Evolutionary conservation across 148 eudicot species (phyloP).

Genomic region (Gaultheria prostrata): DNA sequence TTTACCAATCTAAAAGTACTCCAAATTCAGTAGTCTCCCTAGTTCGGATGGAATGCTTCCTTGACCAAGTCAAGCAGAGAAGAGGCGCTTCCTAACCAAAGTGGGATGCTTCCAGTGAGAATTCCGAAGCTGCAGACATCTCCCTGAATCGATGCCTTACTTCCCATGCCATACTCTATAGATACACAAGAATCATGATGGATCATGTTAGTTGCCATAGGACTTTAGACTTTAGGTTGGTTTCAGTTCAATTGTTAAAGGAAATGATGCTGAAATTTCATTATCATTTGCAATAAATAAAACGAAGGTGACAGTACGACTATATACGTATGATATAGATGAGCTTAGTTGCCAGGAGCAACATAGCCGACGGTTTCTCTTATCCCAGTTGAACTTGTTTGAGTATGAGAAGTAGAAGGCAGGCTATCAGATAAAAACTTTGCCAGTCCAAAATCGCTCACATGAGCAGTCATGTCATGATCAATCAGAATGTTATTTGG

Average conservation of each 20-base stretch:
- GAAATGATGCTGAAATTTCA: background rate
- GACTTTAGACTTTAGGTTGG: background rate
- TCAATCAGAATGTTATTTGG: constrained; percentile 14
- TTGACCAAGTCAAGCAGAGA: too few relatives aligned
- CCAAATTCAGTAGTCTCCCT: background rate
- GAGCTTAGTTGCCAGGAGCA: constrained; percentile 12
- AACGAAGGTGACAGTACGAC: too few relatives aligned
- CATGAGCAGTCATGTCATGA: constrained; percentile 1
- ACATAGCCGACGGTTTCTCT: constrained; percentile 12
- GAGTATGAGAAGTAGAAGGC: background rate
- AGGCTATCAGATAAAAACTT: background rate
- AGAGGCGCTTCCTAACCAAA: too few relatives aligned
- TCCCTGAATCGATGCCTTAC: constrained; percentile 4
- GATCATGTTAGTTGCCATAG: background rate
- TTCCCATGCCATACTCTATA: constrained; percentile 14
- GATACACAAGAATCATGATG: background rate
- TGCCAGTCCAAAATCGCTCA: constrained; percentile 20
- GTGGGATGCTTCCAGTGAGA: too few relatives aligned
- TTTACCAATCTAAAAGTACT: rapidly evolving
- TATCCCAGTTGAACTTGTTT: constrained; percentile 14
- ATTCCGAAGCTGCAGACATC: constrained; percentile 22
- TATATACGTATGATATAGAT: too few relatives aligned
- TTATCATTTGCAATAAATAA: too few relatives aligned
- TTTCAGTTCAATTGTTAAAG: background rate
- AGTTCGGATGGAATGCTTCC: background rate